Conservation (phyloP, 106 monocot genomes). For the Phalaenopsis aphrodite region DNA sequence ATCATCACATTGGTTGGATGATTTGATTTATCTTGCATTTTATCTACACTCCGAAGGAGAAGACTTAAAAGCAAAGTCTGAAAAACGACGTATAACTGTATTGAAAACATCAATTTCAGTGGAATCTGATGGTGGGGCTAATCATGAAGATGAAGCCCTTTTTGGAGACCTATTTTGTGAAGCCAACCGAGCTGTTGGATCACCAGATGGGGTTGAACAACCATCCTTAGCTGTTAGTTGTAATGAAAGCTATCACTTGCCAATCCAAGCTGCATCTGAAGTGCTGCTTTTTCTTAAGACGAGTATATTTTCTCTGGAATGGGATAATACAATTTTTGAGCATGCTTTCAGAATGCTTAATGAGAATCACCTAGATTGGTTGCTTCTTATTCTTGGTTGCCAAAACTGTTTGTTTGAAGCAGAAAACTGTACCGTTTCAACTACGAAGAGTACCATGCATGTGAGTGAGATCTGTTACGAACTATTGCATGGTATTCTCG, state of each 20-base stretch:
- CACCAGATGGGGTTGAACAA: conserved; percentile 52
- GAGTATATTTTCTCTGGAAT: conserved; percentile 57
- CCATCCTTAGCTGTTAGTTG: conserved; percentile 15
- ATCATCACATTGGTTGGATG: conserved; percentile 72
- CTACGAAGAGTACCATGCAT: conserved; percentile 16
- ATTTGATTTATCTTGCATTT: conserved; percentile 57
- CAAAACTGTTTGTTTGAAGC: conserved; percentile 40
- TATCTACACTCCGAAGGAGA: conserved; percentile 73
- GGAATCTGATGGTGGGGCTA: conserved; percentile 48
- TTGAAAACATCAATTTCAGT: conserved; percentile 35
- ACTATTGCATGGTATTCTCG: conserved; percentile 59
- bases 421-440: conserved; percentile 12
- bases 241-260: conserved; percentile 20
- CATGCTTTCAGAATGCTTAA: conserved; percentile 64
- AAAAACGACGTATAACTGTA: conserved; percentile 29
- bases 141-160: conserved; percentile 94
- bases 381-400: conserved; percentile 53
- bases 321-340: conserved; percentile 42
- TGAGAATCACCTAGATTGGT: conserved; percentile 38
- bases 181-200: conserved; percentile 50
- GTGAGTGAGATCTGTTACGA: conserved; percentile 71
- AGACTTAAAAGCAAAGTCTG: conserved; percentile 35
- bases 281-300: conserved; percentile 61
- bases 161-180: conserved; percentile 98
- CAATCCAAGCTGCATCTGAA: conserved; percentile 56